phyloP scores from a whole-genome alignment of 1,284 basidiomycete species.

The Boletus holoroseus region DNA sequence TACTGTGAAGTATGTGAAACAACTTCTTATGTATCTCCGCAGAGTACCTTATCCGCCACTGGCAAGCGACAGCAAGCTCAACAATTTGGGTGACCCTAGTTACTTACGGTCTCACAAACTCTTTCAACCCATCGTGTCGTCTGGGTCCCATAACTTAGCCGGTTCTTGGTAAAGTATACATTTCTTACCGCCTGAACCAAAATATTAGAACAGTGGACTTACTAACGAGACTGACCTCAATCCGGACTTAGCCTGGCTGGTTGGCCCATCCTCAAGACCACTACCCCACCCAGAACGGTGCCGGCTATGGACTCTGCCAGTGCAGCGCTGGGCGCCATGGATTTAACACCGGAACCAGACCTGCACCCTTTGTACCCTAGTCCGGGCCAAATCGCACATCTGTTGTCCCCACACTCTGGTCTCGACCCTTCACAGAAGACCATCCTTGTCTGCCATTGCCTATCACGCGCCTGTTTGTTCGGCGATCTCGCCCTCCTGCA shows the following conservation, averaged over 20 bases:
- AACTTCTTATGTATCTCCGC: background rate
- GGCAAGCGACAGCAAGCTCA: conserved; percentile 3
- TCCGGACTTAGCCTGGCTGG: conserved; percentile 1
- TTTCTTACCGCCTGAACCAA: conserved; percentile 21
- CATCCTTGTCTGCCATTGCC: conserved; percentile 64
- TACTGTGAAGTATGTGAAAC: conserved; percentile 2
- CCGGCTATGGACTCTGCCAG: conserved; percentile 12
- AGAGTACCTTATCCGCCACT: background rate
- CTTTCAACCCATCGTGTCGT: conserved; percentile 2
- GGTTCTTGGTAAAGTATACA: conserved; percentile 6
- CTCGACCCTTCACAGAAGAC: conserved; percentile 61
- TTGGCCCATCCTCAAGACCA: conserved; percentile 9
- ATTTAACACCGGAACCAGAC: conserved; percentile 68
- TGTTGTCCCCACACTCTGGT: conserved; percentile 61
- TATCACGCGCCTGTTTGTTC: conserved; percentile 68
- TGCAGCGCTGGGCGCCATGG: conserved; percentile 30
- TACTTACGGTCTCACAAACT: conserved; percentile 4
- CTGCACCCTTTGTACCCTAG: conserved; percentile 71
- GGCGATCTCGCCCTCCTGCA: conserved; percentile 67
- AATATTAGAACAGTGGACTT: conserved; percentile 11
- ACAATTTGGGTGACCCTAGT: background rate
- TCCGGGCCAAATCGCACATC: conserved; percentile 52
- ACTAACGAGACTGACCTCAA: conserved; percentile 7
- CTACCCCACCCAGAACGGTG: background rate
- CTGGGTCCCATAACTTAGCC: conserved; percentile 1